Evolutionary conservation across 306 rosid species (phyloP).

Genomic region (Casuarina glauca): DNA sequence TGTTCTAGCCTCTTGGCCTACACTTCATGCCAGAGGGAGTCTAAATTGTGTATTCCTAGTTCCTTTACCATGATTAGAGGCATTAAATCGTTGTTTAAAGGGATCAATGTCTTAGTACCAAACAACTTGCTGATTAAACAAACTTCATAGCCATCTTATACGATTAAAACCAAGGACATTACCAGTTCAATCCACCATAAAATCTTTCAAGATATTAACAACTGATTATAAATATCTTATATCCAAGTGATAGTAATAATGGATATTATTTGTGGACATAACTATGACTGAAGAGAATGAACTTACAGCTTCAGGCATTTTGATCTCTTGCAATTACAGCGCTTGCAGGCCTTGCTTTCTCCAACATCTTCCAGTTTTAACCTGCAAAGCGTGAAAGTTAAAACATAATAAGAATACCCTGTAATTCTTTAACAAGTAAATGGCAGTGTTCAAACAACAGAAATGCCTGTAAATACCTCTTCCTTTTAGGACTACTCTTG

Average conservation of each 20-base stretch:
- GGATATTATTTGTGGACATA: neutral
- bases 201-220: neutral
- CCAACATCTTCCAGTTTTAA: slow-evolving; percentile 54
- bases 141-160: neutral
- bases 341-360: slow-evolving; percentile 69
- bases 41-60: neutral
- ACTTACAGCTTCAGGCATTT: slow-evolving; percentile 93
- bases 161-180: neutral
- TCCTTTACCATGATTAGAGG: neutral
- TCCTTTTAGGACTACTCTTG: slow-evolving; percentile 72
- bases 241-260: neutral
- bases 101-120: neutral
- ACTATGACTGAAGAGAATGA: slow-evolving; percentile 14
- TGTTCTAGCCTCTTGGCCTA: neutral
- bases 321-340: slow-evolving; percentile 88
- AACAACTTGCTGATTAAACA: neutral
- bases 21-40: neutral
- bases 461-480: slow-evolving; percentile 47
- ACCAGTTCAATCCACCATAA: neutral
- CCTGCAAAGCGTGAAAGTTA: slow-evolving; percentile 45
- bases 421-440: slow-evolving; percentile 1
- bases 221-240: neutral
- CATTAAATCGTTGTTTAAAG: neutral
- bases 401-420: slow-evolving; percentile 4
- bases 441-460: neutral